These are phyloP conservation scores for Cyberlindnera saturnus DNA, from an alignment of 805 yeast species.

Conservation along the genomic window DNA sequence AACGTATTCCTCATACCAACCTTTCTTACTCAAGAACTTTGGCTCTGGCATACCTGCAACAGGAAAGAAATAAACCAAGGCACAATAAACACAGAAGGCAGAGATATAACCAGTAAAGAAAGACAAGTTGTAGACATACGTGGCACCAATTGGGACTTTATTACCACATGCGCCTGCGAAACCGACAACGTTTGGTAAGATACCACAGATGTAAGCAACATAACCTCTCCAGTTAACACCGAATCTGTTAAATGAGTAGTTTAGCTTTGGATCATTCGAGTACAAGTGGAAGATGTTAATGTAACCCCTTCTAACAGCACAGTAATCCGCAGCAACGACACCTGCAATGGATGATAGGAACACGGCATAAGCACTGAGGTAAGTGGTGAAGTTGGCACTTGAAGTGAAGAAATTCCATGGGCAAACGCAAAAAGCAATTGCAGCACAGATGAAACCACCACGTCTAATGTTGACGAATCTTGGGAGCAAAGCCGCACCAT, in stretches of 20 bases:
- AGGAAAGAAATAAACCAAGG: constrained; percentile 50
- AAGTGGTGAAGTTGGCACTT: constrained; percentile 71
- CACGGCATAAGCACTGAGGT: constrained; percentile 74
- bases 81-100: constrained; percentile 48
- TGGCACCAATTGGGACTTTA: constrained; percentile 77
- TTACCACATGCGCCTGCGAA: constrained; percentile 78
- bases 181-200: constrained; percentile 80
- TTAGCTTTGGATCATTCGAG: constrained; percentile 32
- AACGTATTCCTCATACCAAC: constrained; percentile 36
- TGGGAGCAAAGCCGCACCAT: constrained; percentile 59
- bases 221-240: constrained; percentile 86
- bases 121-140: constrained; percentile 63
- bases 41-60: constrained; percentile 38
- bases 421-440: constrained; percentile 62
- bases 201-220: constrained; percentile 73
- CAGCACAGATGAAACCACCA: constrained; percentile 74
- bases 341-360: constrained; percentile 83
- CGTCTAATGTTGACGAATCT: constrained; percentile 64
- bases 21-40: constrained; percentile 37
- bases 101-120: constrained; percentile 71
- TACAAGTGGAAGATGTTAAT: constrained; percentile 62
- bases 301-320: constrained; percentile 67
- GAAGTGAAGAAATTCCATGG: constrained; percentile 79
- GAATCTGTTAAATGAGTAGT: constrained; percentile 53
- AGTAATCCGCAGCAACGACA: constrained; percentile 62